Evolutionary conservation across 1,284 basidiomycete genomes (phyloP).

Genomic region (Irpex lacteus): DNA sequence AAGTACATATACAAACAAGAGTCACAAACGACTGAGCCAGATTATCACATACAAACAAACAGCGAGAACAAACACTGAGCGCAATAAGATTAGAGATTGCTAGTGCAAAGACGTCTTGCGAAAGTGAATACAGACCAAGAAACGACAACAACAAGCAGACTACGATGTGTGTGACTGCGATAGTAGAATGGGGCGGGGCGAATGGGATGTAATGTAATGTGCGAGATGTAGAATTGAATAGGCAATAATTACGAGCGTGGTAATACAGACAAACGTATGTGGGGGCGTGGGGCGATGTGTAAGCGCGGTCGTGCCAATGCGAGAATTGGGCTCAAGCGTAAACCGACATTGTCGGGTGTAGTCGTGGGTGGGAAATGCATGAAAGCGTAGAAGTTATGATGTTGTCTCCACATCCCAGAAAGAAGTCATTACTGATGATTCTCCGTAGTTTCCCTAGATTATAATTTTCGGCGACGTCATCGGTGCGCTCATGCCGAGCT

Average conservation of each 20-base stretch:
- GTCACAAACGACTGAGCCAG: too few relatives aligned
- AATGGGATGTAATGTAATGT: too few relatives aligned
- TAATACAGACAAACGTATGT: neutral
- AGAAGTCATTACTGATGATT: neutral
- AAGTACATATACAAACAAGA: too few relatives aligned
- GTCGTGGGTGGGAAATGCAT: neutral
- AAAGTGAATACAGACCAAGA: too few relatives aligned
- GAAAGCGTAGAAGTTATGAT: neutral
- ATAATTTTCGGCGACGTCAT: neutral
- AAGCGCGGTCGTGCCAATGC: neutral
- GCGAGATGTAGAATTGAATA: neutral
- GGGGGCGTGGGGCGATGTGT: neutral
- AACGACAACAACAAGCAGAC: too few relatives aligned
- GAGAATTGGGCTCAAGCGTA: neutral
- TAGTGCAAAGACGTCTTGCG: too few relatives aligned
- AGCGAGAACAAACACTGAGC: too few relatives aligned
- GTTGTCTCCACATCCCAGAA: neutral
- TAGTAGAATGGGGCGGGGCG: too few relatives aligned
- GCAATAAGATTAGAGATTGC: too few relatives aligned
- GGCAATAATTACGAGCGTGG: neutral
- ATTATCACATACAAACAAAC: too few relatives aligned
- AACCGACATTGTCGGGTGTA: neutral
- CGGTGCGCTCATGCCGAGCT: constrained; percentile 34
- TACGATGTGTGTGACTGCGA: too few relatives aligned
- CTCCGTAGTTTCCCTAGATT: neutral